These are phyloP conservation scores for Hyphopichia wangnamkhiaoensis DNA, from an alignment of 1,139 yeast species.

Conservation along the genomic window DNA sequence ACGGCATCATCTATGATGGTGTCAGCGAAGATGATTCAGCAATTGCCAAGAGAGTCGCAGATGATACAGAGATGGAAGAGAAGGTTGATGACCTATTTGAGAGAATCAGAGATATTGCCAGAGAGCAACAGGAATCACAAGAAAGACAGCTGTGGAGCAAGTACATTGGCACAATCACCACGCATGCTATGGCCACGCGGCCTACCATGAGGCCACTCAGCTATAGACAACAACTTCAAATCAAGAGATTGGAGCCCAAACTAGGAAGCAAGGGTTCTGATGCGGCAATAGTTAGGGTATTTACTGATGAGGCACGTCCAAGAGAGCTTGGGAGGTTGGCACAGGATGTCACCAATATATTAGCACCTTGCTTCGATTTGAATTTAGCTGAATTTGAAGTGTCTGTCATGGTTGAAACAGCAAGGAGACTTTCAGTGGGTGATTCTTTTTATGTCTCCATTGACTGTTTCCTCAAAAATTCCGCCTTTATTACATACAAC, in stretches of 20 bases:
- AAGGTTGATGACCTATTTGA: slow-evolving; percentile 14
- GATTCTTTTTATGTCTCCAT: slow-evolving; percentile 67
- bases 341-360: slow-evolving; percentile 66
- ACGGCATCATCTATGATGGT: slow-evolving; percentile 8
- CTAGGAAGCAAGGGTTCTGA: slow-evolving; percentile 21
- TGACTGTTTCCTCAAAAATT: slow-evolving; percentile 57
- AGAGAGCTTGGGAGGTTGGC: slow-evolving; percentile 79
- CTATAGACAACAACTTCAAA: slow-evolving; percentile 49
- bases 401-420: slow-evolving; percentile 59
- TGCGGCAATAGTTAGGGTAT: slow-evolving; percentile 35
- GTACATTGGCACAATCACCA: slow-evolving; percentile 70
- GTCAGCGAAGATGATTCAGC: not conserved
- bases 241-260: slow-evolving; percentile 37
- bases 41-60: slow-evolving; percentile 1
- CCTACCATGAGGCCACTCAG: slow-evolving; percentile 58
- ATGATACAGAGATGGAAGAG: slow-evolving; percentile 5
- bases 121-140: slow-evolving; percentile 14
- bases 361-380: slow-evolving; percentile 66
- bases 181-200: slow-evolving; percentile 83
- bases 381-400: slow-evolving; percentile 58
- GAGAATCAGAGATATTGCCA: slow-evolving; percentile 15
- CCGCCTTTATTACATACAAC: slow-evolving; percentile 40
- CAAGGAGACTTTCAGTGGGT: slow-evolving; percentile 64
- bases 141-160: slow-evolving; percentile 23
- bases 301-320: slow-evolving; percentile 23